Base-by-base conservation (phyloP, 176 grass and related monocot species). In the Oryza longistaminata region DNA sequence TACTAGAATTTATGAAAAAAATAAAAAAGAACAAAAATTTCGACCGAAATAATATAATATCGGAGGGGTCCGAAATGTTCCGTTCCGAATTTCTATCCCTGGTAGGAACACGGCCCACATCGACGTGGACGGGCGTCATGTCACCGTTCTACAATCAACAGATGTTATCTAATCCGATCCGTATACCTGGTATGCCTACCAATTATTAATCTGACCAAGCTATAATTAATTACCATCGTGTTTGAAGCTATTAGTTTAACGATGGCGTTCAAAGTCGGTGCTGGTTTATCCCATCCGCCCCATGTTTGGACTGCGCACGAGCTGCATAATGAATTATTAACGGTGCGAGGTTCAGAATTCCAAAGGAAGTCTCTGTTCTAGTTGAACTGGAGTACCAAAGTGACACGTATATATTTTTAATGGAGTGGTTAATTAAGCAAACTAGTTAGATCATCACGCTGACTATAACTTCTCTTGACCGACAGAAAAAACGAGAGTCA, bases 241-340 rank as follows among this genome's bases (percentile, higher is more conserved):
- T 62, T 83, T 83, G 70, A 62, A 73, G 64, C 5, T 37, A 68
- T 42, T 72, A 24, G 14, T 70, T 75, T 79, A 73, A 27, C n/a
- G 55, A 52, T 58, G 14, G 39, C 68, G 29, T 79, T 79, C 75
- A 26, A 78, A 79, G 52, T n/a, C 35, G 25, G 40, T 35, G 75
- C 68, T n/a, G 8, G 37, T 79, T 26, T 21, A 70, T 58, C 53
- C 53, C 7, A 21, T 58, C 19, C 53, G 53, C 53, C 16, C 53
- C 53, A 58, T 19, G 53, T 58, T 58, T 58, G 19, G 53, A 58
- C 53, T 58, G 53, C 3, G 46, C 6, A n/a, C 6, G 6, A 8
- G 53, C 17, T n/a, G 19, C 19, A 21, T n/a, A 58, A 58, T 58
- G 53, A n/a, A 58, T 58, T 58, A n/a, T 58, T 58, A 58, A 58